Evolutionary conservation across 805 yeast species (phyloP).

Genomic region (Brettanomyces bruxellensis): DNA sequence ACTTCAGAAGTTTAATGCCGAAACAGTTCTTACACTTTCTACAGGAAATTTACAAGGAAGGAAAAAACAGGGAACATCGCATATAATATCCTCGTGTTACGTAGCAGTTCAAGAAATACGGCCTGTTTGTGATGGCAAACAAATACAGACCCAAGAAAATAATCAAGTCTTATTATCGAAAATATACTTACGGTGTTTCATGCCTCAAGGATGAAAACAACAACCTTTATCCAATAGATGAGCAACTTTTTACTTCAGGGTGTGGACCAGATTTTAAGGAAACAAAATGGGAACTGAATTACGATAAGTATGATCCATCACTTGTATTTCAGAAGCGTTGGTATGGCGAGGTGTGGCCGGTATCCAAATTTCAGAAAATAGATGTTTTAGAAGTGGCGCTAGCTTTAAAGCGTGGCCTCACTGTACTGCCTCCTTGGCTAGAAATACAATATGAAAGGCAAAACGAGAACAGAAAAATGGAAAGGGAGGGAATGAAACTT

Average conservation of each 20-base stretch:
- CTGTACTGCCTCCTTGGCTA: constrained; percentile 19
- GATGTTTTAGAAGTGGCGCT: constrained; percentile 32
- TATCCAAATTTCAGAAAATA: constrained; percentile 40
- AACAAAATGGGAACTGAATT: background rate
- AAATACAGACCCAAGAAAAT: constrained; percentile 79
- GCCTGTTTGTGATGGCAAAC: constrained; percentile 57
- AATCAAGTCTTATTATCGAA: constrained; percentile 63
- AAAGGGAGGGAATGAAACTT: constrained; percentile 16
- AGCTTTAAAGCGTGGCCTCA: constrained; percentile 17
- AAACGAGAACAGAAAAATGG: constrained; percentile 8
- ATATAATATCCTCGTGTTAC: no score
- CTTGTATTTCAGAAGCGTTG: constrained; percentile 11
- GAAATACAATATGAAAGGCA: constrained; percentile 18
- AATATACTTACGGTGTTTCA: constrained; percentile 50
- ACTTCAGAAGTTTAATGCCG: no score
- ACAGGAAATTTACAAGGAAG: no score
- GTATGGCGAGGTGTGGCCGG: constrained; percentile 34
- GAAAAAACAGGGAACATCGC: no score
- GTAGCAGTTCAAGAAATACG: background rate
- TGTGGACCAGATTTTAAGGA: constrained; percentile 7
- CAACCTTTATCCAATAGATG: background rate
- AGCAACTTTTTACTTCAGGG: background rate
- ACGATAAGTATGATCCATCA: background rate
- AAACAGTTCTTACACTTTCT: no score
- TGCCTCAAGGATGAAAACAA: background rate